These are phyloP conservation scores for Sphagnum magellanicum DNA, from an alignment of 228 moss, liverwort and hornwort genomes.

Conservation along the genomic window DNA sequence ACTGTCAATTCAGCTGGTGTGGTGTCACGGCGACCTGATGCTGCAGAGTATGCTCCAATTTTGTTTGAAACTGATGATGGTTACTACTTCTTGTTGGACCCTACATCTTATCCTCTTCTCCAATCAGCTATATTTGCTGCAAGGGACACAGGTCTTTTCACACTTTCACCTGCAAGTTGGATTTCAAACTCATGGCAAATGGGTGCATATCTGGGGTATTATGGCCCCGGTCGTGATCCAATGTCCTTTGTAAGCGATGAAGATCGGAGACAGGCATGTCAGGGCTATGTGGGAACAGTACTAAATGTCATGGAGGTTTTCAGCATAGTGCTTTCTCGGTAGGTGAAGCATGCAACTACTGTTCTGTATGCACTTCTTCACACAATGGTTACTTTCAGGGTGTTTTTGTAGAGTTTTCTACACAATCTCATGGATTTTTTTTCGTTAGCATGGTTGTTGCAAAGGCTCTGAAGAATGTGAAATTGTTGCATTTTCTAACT, in stretches of 20 bases:
- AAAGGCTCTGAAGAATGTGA: too few relatives aligned
- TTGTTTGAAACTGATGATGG: slow-evolving; percentile 14
- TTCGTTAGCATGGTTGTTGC: too few relatives aligned
- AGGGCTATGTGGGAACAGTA: slow-evolving; percentile 30
- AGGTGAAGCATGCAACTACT: neutral
- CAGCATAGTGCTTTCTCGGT: slow-evolving; percentile 38
- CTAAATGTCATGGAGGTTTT: slow-evolving; percentile 38
- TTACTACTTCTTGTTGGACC: slow-evolving; percentile 10
- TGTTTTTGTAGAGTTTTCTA: too few relatives aligned
- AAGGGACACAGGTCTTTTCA: slow-evolving; percentile 33
- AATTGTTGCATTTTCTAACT: too few relatives aligned
- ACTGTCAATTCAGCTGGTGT: neutral
- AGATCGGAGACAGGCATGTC: slow-evolving; percentile 22
- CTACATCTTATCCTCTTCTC: slow-evolving; percentile 8
- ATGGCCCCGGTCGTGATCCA: slow-evolving; percentile 20
- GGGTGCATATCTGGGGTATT: slow-evolving; percentile 51
- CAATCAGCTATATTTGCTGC: slow-evolving; percentile 23
- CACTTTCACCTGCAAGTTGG: slow-evolving; percentile 29
- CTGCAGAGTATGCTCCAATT: slow-evolving; percentile 45
- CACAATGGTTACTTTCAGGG: too few relatives aligned
- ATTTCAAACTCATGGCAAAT: slow-evolving; percentile 19
- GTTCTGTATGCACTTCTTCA: too few relatives aligned
- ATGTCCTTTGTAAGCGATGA: slow-evolving; percentile 12
- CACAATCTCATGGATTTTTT: too few relatives aligned
- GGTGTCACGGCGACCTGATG: slow-evolving; percentile 7